These are phyloP conservation scores for Huntiella moniliformis DNA, from an alignment of 2,329 filamentous ascomycete genomes.

Conservation along the genomic window DNA sequence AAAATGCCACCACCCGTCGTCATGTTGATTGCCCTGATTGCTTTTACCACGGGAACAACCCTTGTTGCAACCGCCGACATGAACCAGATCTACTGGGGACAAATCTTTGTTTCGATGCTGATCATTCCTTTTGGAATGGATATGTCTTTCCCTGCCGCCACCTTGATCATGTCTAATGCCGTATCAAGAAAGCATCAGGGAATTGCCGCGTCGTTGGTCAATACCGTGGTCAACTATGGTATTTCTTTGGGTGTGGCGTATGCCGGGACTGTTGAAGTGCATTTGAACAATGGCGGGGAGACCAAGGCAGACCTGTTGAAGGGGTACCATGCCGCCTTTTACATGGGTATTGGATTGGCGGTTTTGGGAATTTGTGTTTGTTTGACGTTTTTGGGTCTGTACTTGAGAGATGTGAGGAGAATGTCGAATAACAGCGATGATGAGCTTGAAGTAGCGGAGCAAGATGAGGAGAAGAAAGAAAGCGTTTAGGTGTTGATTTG, in stretches of 20 bases:
- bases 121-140: constrained; percentile 47
- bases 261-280: constrained; percentile 41
- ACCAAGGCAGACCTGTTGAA: constrained; percentile 16
- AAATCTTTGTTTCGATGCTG: constrained; percentile 38
- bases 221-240: constrained; percentile 48
- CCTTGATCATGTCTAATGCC: constrained; percentile 37
- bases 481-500: background rate
- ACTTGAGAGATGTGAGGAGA: constrained; percentile 4
- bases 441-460: constrained; percentile 1
- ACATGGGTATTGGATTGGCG: constrained; percentile 24
- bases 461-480: constrained; percentile 9
- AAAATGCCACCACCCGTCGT: constrained; percentile 21
- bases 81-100: constrained; percentile 43
- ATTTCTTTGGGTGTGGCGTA: constrained; percentile 48
- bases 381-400: constrained; percentile 9
- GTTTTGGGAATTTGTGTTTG: constrained; percentile 19
- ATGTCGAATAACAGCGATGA: background rate
- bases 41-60: constrained; percentile 25
- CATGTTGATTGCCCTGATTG: constrained; percentile 25
- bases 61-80: constrained; percentile 30
- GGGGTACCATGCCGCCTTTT: constrained; percentile 22
- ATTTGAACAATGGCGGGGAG: constrained; percentile 16
- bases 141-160: constrained; percentile 46
- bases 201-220: constrained; percentile 34
- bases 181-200: constrained; percentile 28